phyloP scores from a whole-genome alignment of 257 asterid genomes.

The Petrea volubilis region DNA sequence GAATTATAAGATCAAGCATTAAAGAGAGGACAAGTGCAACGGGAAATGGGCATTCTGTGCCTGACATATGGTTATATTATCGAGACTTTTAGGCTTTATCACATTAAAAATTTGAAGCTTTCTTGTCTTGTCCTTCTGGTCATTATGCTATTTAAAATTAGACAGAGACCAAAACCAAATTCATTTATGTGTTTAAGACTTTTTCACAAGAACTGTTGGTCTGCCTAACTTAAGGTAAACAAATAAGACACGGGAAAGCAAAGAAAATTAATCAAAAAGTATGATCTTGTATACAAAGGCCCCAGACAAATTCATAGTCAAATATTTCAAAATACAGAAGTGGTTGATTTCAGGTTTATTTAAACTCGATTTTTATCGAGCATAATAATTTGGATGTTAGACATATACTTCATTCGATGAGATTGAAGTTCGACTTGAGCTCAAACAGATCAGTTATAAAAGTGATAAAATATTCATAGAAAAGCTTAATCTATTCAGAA shows the following conservation, averaged over 20 bases:
- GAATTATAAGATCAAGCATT: constrained; percentile 22
- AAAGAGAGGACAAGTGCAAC: constrained; percentile 25
- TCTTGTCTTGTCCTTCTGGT: neutral
- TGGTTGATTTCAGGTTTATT: constrained; percentile 2
- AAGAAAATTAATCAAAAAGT: neutral
- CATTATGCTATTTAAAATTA: neutral
- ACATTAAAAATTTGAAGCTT: neutral
- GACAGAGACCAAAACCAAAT: neutral
- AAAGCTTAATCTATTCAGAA: too few species aligned
- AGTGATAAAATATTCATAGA: too few species aligned
- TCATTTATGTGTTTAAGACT: neutral
- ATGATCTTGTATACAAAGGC: too few species aligned
- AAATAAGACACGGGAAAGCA: neutral
- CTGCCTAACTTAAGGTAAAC: neutral
- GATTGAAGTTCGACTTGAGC: too few species aligned
- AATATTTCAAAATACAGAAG: neutral
- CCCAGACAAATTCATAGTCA: neutral
- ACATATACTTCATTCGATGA: too few species aligned
- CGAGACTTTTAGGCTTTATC: neutral
- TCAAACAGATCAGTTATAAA: too few species aligned
- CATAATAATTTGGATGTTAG: too few species aligned
- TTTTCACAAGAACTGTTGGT: neutral
- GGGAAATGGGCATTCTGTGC: constrained; percentile 17
- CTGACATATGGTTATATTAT: neutral
- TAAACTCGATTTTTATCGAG: too few species aligned